Conservation (phyloP, 2,329 filamentous ascomycete species). For the Ambrosiella xylebori region DNA sequence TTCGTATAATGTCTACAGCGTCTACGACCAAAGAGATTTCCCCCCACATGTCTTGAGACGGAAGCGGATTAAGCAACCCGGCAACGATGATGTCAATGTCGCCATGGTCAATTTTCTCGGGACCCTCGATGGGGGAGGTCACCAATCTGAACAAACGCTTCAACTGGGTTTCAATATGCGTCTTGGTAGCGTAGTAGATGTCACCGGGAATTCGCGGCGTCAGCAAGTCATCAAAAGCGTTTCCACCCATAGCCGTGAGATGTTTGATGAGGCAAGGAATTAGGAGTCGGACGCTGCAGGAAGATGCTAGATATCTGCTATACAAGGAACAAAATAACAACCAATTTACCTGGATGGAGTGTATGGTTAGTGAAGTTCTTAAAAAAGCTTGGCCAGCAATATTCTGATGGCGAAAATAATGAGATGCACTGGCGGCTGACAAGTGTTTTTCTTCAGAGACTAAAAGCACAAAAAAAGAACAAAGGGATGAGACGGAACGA, state of each 20-base stretch:
- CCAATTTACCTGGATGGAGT: too few relatives aligned
- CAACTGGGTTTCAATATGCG: constrained; percentile 29
- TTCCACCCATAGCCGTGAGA: constrained; percentile 7
- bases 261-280: not conserved
- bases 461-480: too few relatives aligned
- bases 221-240: constrained; percentile 22
- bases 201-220: constrained; percentile 48
- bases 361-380: too few relatives aligned
- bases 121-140: constrained; percentile 47
- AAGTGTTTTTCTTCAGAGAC: too few relatives aligned
- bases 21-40: not conserved
- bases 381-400: too few relatives aligned
- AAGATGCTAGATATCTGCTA: not conserved
- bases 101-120: constrained; percentile 49
- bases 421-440: too few relatives aligned
- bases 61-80: constrained; percentile 15
- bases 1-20: not conserved
- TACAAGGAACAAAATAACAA: too few relatives aligned
- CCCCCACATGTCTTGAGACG: not conserved
- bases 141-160: constrained; percentile 35
- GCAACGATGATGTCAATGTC: constrained; percentile 57
- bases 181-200: constrained; percentile 37
- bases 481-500: too few relatives aligned
- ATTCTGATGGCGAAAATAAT: too few relatives aligned
- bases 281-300: too few relatives aligned